Evolutionary conservation across 495 filamentous ascomycete species (phyloP).

Genomic region (Bacidia rubella): DNA sequence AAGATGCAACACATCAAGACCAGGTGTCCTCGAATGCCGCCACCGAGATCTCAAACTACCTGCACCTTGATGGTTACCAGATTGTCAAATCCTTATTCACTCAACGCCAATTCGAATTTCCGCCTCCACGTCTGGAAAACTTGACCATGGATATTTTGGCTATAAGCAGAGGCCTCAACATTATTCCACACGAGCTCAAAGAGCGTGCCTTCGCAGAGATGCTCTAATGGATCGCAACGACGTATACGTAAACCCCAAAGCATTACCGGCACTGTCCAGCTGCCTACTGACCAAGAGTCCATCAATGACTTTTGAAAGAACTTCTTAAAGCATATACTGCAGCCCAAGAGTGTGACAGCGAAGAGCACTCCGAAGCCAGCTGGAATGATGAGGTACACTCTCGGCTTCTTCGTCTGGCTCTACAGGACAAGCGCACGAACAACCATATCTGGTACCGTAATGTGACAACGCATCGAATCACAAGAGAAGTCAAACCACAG

Average conservation of each 20-base stretch:
- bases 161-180: neutral
- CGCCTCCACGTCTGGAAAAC: neutral
- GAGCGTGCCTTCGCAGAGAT: neutral
- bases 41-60: neutral
- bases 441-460: slow-evolving; percentile 2
- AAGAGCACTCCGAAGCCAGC: neutral
- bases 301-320: neutral
- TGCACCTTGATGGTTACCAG: neutral
- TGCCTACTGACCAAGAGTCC: neutral
- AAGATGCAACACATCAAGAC: neutral
- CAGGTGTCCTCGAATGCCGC: neutral
- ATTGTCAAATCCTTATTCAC: neutral
- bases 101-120: neutral
- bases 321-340: neutral
- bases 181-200: neutral
- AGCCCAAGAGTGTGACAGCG: neutral
- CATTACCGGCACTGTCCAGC: neutral
- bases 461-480: neutral
- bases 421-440: neutral
- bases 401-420: neutral
- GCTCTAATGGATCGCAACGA: neutral
- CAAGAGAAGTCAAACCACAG: neutral
- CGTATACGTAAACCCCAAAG: neutral
- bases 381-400: slow-evolving; percentile 9
- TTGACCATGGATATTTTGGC: neutral